Evolutionary conservation across 2,329 filamentous ascomycete genomes (phyloP).

Genomic region (Clarireedia monteithiana): DNA sequence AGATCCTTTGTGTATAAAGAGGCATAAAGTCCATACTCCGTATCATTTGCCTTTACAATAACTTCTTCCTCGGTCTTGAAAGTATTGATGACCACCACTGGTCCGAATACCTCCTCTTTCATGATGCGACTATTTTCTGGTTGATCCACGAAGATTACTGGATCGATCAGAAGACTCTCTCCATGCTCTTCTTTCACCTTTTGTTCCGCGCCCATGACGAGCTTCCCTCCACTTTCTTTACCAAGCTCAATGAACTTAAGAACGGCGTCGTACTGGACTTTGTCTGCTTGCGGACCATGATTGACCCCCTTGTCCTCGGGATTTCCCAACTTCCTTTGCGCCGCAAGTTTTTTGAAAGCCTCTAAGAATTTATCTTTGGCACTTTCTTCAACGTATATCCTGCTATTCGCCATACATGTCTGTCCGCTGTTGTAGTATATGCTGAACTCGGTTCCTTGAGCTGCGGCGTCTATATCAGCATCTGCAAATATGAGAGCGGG

Average conservation of each 20-base stretch:
- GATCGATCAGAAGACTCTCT: conserved; percentile 56
- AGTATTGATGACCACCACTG: conserved; percentile 58
- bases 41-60: conserved; percentile 45
- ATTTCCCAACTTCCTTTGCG: conserved; percentile 33
- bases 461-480: conserved; percentile 34
- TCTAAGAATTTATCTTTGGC: conserved; percentile 38
- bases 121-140: conserved; percentile 60
- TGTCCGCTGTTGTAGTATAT: conserved; percentile 52
- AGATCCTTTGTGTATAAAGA: conserved; percentile 57
- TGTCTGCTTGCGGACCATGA: conserved; percentile 38
- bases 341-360: conserved; percentile 29
- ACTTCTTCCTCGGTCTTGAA: conserved; percentile 60
- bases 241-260: conserved; percentile 35
- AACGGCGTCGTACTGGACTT: conserved; percentile 36
- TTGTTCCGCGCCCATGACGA: conserved; percentile 32
- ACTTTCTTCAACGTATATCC: conserved; percentile 48
- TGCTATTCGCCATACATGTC: conserved; percentile 50
- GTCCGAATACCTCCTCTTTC: conserved; percentile 64
- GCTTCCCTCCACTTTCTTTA: conserved; percentile 30
- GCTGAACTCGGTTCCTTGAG: conserved; percentile 36
- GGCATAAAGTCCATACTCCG: conserved; percentile 56
- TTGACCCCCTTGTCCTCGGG: conserved; percentile 28
- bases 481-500: conserved; percentile 36
- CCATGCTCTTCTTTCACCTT: not conserved
- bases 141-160: conserved; percentile 60